Evolutionary conservation across 495 filamentous ascomycete genomes (phyloP), one percentile per base, ranked within the genome.

Genomic region (Podospora tetraspora): DNA sequence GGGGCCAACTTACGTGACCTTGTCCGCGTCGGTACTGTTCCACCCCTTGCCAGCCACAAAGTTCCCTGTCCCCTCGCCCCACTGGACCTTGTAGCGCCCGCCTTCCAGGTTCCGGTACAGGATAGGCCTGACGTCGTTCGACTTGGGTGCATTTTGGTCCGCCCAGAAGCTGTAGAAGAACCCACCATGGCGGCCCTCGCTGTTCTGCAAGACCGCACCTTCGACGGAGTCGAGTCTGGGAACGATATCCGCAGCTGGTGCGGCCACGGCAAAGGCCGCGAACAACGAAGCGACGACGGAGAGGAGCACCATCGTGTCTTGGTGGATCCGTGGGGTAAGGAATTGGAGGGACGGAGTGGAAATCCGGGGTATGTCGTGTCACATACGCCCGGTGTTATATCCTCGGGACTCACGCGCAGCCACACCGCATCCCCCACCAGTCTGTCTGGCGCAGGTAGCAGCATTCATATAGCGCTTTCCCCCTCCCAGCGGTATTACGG

Each of bases 41-140:
- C 63, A 65, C 19, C 63, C 63, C 63, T 65, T 65, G 22, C 63
- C 63, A n/a, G 52, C 63, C 27, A 65, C 12, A 56, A 65, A 65
- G 56, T 58, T 65, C 52, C 63, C 43, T 19, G 43, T 65, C 52
- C 63, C 57, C 52, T 65, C 32, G 16, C 25, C 13, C 63, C 56
- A 65, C 1, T 37, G 37, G 8, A 65, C 63, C 52, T 25, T 58
- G 56, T 65, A 65, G 8, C 24, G 25, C 12, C 63, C 56, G 25
- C 25, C 16, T 1, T 43, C 43, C 1, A 25, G 6, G 27, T 65
- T 65, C 19, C 29, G 43, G 63, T 65, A 65, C 16, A 23, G 21
- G 19, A 65, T 56, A 11, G 57, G 16, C n/a, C 63, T 56, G 63
- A 30, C 23, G 56, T 3, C 63, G 25, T 4, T n/a, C 1, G 43